Conservation (phyloP, 805 yeast genomes). For the Wickerhamomyces queroliae region DNA sequence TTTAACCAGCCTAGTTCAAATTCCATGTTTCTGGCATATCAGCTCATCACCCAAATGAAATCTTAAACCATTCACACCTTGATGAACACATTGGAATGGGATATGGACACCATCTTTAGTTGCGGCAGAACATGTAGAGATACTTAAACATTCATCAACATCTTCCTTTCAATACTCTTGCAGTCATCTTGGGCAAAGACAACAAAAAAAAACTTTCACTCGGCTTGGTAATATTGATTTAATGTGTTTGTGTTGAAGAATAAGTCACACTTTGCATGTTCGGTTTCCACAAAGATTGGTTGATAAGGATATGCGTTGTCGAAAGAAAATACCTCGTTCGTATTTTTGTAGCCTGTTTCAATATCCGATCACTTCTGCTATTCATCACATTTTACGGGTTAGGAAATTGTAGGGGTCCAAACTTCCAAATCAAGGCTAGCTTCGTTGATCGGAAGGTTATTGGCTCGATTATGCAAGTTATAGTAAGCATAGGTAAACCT, state of each 20-base stretch:
- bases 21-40: too few relatives aligned
- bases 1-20: too few relatives aligned
- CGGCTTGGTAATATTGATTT: slow-evolving; percentile 34
- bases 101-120: slow-evolving; percentile 28
- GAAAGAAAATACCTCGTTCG: slow-evolving; percentile 22
- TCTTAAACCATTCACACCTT: slow-evolving; percentile 32
- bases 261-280: slow-evolving; percentile 34
- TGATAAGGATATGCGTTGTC: slow-evolving; percentile 36
- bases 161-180: slow-evolving; percentile 40
- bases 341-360: slow-evolving; percentile 21
- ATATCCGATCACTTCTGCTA: slow-evolving; percentile 27
- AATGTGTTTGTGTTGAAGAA: slow-evolving; percentile 36
- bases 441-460: slow-evolving; percentile 31
- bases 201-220: slow-evolving; percentile 38
- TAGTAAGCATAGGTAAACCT: slow-evolving; percentile 37
- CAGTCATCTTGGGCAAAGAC: slow-evolving; percentile 41
- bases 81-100: slow-evolving; percentile 28
- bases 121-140: slow-evolving; percentile 37
- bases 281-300: slow-evolving; percentile 43
- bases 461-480: slow-evolving; percentile 34
- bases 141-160: slow-evolving; percentile 33
- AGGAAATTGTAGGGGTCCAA: slow-evolving; percentile 28
- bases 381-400: slow-evolving; percentile 27
- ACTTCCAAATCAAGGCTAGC: slow-evolving; percentile 35
- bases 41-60: too few relatives aligned